Conservation (phyloP, 192 early-diverging fungal genomes). For the Coemansia sp. region DNA sequence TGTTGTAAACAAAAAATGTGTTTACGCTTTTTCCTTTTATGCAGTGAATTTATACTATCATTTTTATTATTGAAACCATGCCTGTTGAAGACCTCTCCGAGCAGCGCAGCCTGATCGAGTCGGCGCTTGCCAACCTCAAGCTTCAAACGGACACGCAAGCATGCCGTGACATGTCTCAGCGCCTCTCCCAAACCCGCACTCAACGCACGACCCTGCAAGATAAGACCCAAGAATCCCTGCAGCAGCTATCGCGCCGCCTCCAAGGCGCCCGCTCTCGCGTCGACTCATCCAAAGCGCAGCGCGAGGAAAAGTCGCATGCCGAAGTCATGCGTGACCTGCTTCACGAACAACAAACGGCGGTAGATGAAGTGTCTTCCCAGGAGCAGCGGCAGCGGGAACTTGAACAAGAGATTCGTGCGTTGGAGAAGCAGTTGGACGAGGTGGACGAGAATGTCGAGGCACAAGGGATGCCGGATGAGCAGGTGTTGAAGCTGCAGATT, state of each 20-base stretch:
- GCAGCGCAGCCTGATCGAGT: slow-evolving; percentile 26
- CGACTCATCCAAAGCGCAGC: slow-evolving; percentile 39
- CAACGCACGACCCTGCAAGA: slow-evolving; percentile 16
- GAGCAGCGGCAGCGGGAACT: slow-evolving; percentile 15
- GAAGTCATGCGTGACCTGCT: slow-evolving; percentile 43
- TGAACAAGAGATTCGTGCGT: slow-evolving; percentile 4
- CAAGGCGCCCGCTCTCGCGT: slow-evolving; percentile 33
- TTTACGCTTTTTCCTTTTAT: slow-evolving; percentile 6
- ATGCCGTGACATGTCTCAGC: slow-evolving; percentile 9
- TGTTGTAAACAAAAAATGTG: neutral
- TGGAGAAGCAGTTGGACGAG: slow-evolving; percentile 20
- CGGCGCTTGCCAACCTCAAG: slow-evolving; percentile 25
- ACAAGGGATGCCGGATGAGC: slow-evolving; percentile 16
- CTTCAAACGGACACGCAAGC: slow-evolving; percentile 28
- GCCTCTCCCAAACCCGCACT: slow-evolving; percentile 11
- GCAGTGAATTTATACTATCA: neutral
- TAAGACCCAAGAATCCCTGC: slow-evolving; percentile 33
- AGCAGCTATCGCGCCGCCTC: slow-evolving; percentile 42
- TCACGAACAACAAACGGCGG: slow-evolving; percentile 17
- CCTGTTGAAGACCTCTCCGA: slow-evolving; percentile 30
- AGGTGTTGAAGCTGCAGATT: slow-evolving; percentile 36
- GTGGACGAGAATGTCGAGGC: slow-evolving; percentile 30
- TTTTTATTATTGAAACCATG: slow-evolving; percentile 3
- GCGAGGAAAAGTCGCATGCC: slow-evolving; percentile 42
- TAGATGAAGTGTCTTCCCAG: slow-evolving; percentile 11